A percentile compares a stretch with the other conserved stretches of the same genome.
phyloP scores from a whole-genome alignment of 768 basidiomycete species.

The Tubosaeta sp. region DNA sequence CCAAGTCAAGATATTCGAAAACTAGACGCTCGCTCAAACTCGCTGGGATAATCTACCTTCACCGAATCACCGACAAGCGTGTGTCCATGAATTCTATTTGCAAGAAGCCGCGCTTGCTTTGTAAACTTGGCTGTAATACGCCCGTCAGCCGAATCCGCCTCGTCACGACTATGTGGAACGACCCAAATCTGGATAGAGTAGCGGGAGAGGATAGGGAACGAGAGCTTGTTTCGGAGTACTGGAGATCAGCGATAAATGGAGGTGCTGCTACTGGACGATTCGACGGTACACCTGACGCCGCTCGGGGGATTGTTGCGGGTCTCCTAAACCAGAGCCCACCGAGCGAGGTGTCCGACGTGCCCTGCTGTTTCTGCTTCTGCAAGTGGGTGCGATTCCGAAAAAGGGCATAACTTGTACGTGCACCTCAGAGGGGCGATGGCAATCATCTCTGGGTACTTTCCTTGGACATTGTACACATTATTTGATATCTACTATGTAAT shows the following conservation, averaged over 20 bases:
- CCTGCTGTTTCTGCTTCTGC: not conserved
- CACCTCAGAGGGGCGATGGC: no score
- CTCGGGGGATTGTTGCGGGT: not conserved
- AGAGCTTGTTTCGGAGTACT: conserved; percentile 9
- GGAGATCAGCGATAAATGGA: not conserved
- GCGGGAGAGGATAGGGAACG: not conserved
- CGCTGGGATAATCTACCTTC: conserved; percentile 32
- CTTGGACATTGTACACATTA: no score
- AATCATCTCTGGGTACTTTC: no score
- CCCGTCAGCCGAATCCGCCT: conserved; percentile 13
- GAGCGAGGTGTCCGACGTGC: no score
- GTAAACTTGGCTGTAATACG: conserved; percentile 32
- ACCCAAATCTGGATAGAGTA: no score
- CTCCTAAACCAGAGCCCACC: not conserved
- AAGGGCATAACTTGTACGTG: no score
- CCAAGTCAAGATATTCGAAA: conserved; percentile 4
- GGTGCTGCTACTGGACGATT: conserved; percentile 3
- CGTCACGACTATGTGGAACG: conserved; percentile 38
- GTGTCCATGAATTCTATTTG: conserved; percentile 24
- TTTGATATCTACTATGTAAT: no score
- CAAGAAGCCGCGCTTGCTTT: conserved; percentile 28
- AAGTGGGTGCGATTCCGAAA: no score
- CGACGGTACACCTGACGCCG: not conserved
- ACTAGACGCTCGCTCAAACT: conserved; percentile 4
- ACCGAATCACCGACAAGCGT: conserved; percentile 33